Conservation (phyloP, 495 filamentous ascomycete genomes). For the Lophiotrema nucula region DNA sequence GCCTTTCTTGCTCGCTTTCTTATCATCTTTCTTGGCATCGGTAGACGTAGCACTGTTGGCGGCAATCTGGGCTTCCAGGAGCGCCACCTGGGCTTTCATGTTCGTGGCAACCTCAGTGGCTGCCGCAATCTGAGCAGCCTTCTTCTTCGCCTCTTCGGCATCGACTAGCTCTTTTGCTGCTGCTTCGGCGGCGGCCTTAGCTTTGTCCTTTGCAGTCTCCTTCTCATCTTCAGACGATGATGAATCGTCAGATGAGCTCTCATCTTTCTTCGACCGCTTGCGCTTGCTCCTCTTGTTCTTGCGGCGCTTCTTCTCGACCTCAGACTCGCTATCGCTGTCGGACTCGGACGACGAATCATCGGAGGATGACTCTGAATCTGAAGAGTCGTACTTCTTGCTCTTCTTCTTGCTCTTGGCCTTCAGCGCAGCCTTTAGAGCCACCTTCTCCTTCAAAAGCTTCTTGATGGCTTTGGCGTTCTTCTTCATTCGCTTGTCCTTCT, state of each 20-base stretch:
- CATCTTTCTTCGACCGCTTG: constrained; percentile 8
- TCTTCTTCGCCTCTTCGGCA: neutral
- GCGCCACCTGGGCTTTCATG: no score
- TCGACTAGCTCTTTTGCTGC: neutral
- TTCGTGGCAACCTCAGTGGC: no score
- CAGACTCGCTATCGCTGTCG: constrained; percentile 21
- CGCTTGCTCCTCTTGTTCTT: constrained; percentile 10
- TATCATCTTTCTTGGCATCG: constrained; percentile 5
- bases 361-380: neutral
- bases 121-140: neutral
- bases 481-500: constrained; percentile 9
- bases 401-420: constrained; percentile 28
- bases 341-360: constrained; percentile 17
- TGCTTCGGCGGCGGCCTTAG: neutral
- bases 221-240: constrained; percentile 13
- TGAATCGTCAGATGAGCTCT: neutral
- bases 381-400: constrained; percentile 12
- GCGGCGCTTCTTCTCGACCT: constrained; percentile 7
- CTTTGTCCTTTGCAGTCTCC: neutral
- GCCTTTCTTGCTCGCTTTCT: constrained; percentile 42
- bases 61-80: no score
- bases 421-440: constrained; percentile 13
- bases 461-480: constrained; percentile 18
- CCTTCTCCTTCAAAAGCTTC: constrained; percentile 42
- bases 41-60: neutral